Conservation (phyloP, 73 alveolate genomes). For the Urostyla sp. region DNA sequence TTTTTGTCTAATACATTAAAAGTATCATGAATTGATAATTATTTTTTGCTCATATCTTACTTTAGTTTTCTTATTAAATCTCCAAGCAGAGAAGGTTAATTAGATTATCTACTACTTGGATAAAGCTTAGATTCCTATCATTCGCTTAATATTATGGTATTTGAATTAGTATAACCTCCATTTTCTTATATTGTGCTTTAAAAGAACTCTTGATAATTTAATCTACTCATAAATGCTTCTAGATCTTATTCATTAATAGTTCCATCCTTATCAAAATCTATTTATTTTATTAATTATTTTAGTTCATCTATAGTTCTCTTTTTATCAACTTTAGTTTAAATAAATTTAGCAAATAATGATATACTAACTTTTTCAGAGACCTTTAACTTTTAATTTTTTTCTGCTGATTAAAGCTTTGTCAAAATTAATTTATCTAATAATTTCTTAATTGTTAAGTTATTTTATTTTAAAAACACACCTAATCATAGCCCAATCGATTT, state of each 20-base stretch:
- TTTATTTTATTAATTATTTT: not conserved
- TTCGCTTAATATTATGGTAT: too few species aligned
- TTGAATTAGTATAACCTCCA: too few species aligned
- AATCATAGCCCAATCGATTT: slow-evolving; percentile 19
- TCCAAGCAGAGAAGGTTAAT: not conserved
- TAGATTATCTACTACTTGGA: not conserved
- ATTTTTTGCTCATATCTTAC: slow-evolving; percentile 2
- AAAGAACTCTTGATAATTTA: slow-evolving; percentile 1
- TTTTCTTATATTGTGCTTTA: too few species aligned
- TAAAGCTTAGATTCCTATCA: too few species aligned
- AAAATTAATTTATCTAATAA: slow-evolving; percentile 4
- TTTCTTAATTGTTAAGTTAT: not conserved
- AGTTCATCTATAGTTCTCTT: slow-evolving; percentile 30
- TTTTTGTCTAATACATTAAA: slow-evolving; percentile 1
- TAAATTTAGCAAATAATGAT: slow-evolving; percentile 17
- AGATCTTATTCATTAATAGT: slow-evolving; percentile 26
- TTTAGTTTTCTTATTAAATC: not conserved
- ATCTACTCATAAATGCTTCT: slow-evolving; percentile 9
- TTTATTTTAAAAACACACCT: slow-evolving; percentile 23
- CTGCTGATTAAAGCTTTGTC: slow-evolving; percentile 15
- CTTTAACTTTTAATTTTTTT: not conserved
- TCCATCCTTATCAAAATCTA: slow-evolving; percentile 40
- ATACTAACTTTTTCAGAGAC: not conserved
- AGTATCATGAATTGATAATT: not conserved
- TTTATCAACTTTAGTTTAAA: slow-evolving; percentile 49